Evolutionary conservation across 768 basidiomycete genomes (phyloP), one percentile per base, ranked within the genome.

Genomic region (Amanita exitialis): DNA sequence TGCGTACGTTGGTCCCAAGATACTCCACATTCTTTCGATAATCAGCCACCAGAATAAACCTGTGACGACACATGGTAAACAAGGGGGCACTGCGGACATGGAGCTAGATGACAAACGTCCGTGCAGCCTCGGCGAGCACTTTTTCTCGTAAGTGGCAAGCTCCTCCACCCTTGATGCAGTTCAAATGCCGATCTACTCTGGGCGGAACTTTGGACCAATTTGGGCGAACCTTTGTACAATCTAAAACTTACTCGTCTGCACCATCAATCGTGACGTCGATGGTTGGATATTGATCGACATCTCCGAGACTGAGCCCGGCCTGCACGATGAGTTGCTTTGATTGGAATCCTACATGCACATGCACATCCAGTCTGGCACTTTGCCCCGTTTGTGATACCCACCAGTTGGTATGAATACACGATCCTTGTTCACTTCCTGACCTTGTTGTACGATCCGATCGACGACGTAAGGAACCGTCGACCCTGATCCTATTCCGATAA

Each of bases 201-300:
- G 27, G 41, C 16, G 38, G 0, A 43, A 15, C 12, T 52, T 15
- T 44, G 44, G n/a, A 25, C 36, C n/a, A 45, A 36, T 30, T 30
- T 30, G 30, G 25, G 15, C 20, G 45, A 3, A 48, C 39, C 46
- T 12, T n/a, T n/a, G 28, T 27, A 2, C 6, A 3, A 18, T 44
- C 43, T n/a, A 9, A 32, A 20, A 50, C 89, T 57, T 57, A 94
- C 90, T 97, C 95, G 56, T 98, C 95, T 2, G 95, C 95, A 39
- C 95, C 95, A 62, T 99, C 96, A 38, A 99, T 81, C 1, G 94
- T 97, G n/a, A 98, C 90, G 60, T 99, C 96, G 49, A 98, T 85
- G 1, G 74, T 71, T 3, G 87, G 83, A 66, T 86, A 93, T 63
- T 92, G 84, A 61, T 92, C 87, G 12, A 93, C 82, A 61, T 96